Percentiles rank a stretch among this genome's conserved stretches.
Evolutionary conservation across 345 rosid genomes (phyloP).

Genomic region (Gossypium bickii): DNA sequence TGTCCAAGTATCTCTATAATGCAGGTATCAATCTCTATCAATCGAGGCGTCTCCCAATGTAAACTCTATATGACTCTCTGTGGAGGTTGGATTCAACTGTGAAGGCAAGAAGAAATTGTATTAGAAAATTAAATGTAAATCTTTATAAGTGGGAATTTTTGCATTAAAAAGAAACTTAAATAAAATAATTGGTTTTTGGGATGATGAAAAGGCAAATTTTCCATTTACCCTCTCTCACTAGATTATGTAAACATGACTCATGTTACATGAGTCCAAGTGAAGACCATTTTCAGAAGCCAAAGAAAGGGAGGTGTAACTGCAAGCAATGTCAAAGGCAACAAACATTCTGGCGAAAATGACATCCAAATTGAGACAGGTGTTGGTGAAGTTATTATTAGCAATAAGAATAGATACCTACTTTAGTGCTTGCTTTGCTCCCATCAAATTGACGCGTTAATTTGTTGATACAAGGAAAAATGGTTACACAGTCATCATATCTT

Average conservation of each 20-base stretch:
- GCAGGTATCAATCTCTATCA: too few relatives aligned
- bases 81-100: too few relatives aligned
- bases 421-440: not conserved
- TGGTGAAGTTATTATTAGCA: not conserved
- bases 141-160: too few relatives aligned
- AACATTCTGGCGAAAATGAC: not conserved
- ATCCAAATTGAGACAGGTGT: not conserved
- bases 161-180: too few relatives aligned
- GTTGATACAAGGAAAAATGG: not conserved
- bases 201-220: too few relatives aligned
- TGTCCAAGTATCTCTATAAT: too few relatives aligned
- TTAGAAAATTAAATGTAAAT: too few relatives aligned
- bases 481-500: not conserved
- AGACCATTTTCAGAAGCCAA: not conserved
- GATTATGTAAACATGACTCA: not conserved
- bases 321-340: not conserved
- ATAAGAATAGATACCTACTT: slow-evolving; percentile 14
- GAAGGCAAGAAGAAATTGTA: too few relatives aligned
- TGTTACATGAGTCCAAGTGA: not conserved
- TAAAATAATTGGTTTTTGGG: too few relatives aligned
- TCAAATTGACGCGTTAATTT: slow-evolving; percentile 7
- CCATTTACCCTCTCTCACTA: too few relatives aligned
- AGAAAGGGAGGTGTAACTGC: not conserved
- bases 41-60: too few relatives aligned
- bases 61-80: too few relatives aligned